Conservation (phyloP, 768 basidiomycete species). For the Kwoniella bestiolae region DNA sequence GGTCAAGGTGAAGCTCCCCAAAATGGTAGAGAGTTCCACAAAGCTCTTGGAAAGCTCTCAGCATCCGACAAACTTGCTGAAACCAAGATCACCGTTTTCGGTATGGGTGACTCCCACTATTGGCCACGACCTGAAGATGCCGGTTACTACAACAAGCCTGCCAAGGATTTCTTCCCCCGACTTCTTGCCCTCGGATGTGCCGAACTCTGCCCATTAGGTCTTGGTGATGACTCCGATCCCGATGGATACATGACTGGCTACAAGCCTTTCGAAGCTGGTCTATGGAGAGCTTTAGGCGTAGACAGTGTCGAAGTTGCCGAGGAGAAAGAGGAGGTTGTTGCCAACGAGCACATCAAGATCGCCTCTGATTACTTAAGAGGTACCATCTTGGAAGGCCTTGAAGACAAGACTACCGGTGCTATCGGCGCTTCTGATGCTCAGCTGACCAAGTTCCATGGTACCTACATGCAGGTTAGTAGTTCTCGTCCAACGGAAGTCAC, state of each 20-base stretch:
- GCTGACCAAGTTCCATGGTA: constrained; percentile 84
- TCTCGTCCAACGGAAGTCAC: background rate
- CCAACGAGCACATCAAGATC: constrained; percentile 99
- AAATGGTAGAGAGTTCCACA: constrained; percentile 89
- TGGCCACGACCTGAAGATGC: constrained; percentile 97
- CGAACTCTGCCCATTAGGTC: constrained; percentile 72
- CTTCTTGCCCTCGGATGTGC: constrained; percentile 79
- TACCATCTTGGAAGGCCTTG: constrained; percentile 89
- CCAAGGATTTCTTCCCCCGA: constrained; percentile 82
- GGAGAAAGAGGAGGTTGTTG: constrained; percentile 93
- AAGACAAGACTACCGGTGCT: constrained; percentile 84
- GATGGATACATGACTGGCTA: constrained; percentile 96
- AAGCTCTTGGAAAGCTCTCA: constrained; percentile 65
- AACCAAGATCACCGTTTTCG: constrained; percentile 82
- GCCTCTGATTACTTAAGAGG: constrained; percentile 91
- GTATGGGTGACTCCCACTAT: constrained; percentile 97
- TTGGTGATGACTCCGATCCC: constrained; percentile 96
- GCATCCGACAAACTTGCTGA: constrained; percentile 61
- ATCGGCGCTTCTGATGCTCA: constrained; percentile 88
- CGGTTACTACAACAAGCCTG: constrained; percentile 97
- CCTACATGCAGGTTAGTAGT: constrained; percentile 57
- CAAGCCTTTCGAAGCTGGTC: constrained; percentile 86
- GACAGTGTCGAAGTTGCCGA: constrained; percentile 85
- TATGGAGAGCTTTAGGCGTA: constrained; percentile 95
- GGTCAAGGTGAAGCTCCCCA: constrained; percentile 98